Percentiles rank a stretch among this genome's conserved stretches.
These are phyloP conservation scores for Polychaeton citri DNA, from an alignment of 2,329 filamentous ascomycete species.

Conservation along the genomic window DNA sequence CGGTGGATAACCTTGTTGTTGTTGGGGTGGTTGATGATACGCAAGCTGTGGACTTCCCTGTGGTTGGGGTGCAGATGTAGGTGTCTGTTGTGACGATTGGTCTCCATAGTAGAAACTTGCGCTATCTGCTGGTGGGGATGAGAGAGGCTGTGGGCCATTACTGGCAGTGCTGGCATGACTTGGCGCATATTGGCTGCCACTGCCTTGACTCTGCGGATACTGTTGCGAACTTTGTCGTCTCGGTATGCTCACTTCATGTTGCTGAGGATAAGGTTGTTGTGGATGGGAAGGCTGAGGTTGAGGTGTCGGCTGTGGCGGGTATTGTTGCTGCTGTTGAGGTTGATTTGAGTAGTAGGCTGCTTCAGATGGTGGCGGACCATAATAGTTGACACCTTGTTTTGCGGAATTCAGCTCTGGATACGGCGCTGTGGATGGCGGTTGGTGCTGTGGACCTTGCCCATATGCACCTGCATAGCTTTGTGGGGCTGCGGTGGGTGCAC, in stretches of 20 bases:
- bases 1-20: slow-evolving; percentile 13
- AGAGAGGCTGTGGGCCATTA: slow-evolving; percentile 12
- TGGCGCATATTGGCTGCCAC: slow-evolving; percentile 21
- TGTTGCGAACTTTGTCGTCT: slow-evolving; percentile 17
- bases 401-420: slow-evolving; percentile 21
- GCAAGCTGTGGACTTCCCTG: slow-evolving; percentile 15
- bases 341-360: slow-evolving; percentile 21
- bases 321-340: slow-evolving; percentile 19
- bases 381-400: slow-evolving; percentile 16
- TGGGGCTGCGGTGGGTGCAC: slow-evolving; percentile 31
- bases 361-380: slow-evolving; percentile 4
- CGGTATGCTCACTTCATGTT: slow-evolving; percentile 8
- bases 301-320: slow-evolving; percentile 11
- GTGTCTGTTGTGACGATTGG: slow-evolving; percentile 11
- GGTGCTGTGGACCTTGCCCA: slow-evolving; percentile 21
- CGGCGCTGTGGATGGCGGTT: slow-evolving; percentile 22
- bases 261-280: slow-evolving; percentile 3
- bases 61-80: slow-evolving; percentile 7
- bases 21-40: slow-evolving; percentile 22
- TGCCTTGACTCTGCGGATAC: slow-evolving; percentile 17
- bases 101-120: slow-evolving; percentile 46
- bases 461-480: slow-evolving; percentile 40
- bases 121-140: slow-evolving; percentile 32
- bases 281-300: slow-evolving; percentile 3
- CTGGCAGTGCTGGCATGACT: slow-evolving; percentile 18